Base-by-base conservation (phyloP, 495 filamentous ascomycete genomes). In the Penicillium maclennaniae region DNA sequence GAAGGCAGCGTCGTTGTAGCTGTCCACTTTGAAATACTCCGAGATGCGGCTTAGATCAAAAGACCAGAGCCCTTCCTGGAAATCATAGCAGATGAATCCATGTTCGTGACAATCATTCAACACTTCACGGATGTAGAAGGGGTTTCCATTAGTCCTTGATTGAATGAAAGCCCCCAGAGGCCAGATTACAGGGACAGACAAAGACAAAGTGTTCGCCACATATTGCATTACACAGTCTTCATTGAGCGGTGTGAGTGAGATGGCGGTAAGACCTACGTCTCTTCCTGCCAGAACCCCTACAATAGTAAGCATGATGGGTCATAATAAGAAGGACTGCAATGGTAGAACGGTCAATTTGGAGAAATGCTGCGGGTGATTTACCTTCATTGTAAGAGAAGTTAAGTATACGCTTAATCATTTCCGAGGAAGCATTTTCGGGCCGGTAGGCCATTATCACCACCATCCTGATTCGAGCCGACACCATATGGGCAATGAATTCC, bases 41-140 rank as follows among this genome's bases (percentile, higher is more conserved):
- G 88, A 89, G 2, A 89, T 77, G 55, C 73, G 73, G 61, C 89
- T 83, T 8, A 91, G 59, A 58, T 87, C 80, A 62, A 79, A 91
- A 6, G 78, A 72, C 87, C 87, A 91, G 23, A 70, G 68, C 38
- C 76, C 79, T 25, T 78, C 72, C 53, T 78, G 79, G 70, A 85
- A 90, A 48, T 83, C 81, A 61, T 86, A 90, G 76, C 81, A 88
- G 49, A 91, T 81, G 62, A 83, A 87, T 56, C 76, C 77, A 64
- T 85, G 88, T 7, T 82, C 79, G 60, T 89, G 77, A 58, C 84
- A 86, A 17, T 82, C 78, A 57, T 81, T 83, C 16, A 91, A 74
- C 76, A 91, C 87, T 60, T 90, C 87, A 41, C 84, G 78, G 56
- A 91, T 81, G 56, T 87, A 88, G 62, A 90, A 89, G 0, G 85